Evolutionary conservation across 2,329 filamentous ascomycete species (phyloP), one percentile per base, ranked within the genome.

Genomic region (Dactylellina leptospora): DNA sequence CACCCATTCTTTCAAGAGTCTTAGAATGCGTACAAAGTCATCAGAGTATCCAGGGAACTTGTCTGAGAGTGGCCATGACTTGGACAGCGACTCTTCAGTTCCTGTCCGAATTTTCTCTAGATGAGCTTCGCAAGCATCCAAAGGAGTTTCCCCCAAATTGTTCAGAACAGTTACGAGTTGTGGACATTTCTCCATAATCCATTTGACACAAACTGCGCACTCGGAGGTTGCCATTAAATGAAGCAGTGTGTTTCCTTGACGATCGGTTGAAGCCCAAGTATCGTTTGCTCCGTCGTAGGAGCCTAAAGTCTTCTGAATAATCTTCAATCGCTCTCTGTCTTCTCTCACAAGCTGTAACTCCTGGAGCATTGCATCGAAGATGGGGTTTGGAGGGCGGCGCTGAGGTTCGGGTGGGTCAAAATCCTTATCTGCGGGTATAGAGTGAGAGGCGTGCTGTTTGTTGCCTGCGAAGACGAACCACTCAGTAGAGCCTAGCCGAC

Each of bases 31-130:
- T 51, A 79, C 74, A 59, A 76, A 76, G 16, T 75, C 71, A 22
- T 74, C 30, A 28, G 62, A 44, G 56, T 78, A 77, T 50, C 80
- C 80, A 62, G 44, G 8, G 71, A 81, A 81, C 1, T 75, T 50
- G 64, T 81, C 80, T 20, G 79, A 79, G 55, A 76, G n/a, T 61
- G 72, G 42, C n/a, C n/a, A n/a, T n/a, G n/a, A n/a, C 36, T 2
- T 40, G 36, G 40, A 74, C 50, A 56, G 62, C 38, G 48, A 30
- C 48, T 3, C 45, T 6, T 16, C 18, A 38, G 56, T 55, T 4
- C 16, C 27, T 3, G 4, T 53, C 74, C 79, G 74, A 23, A 75
- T 60, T 27, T 51, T 74, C 51, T 81, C 79, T 36, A 81, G 72
- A 16, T 75, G 58, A 50, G 74, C 66, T 73, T 77, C 63, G 11